Evolutionary conservation across 768 basidiomycete genomes (phyloP), one percentile per base, ranked within the genome.

Genomic region (Solioccasus polychromus): DNA sequence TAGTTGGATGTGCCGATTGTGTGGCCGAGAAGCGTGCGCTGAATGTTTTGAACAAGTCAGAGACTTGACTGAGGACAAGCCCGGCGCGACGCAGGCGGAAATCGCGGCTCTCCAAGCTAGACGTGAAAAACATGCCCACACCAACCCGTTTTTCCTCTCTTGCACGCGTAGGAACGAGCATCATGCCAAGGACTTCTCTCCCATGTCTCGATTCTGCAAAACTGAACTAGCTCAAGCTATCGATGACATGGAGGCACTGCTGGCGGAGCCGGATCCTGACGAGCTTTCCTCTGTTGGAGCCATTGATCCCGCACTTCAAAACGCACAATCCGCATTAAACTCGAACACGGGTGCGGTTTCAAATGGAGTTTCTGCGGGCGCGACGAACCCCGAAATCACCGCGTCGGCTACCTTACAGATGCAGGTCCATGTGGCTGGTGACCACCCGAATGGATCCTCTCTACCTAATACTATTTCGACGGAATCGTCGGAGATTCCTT

Each of bases 1-100:
- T 46, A 86, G 83, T 24, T 95, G 88, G 82, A 88, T 94, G 79
- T 95, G 92, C 62, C 77, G 86, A n/a, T 61, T 80, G 30, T 97
- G 94, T 63, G 94, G 91, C 5, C 81, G 90, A 9, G 94, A 96
- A 66, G 82, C 88, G 8, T 97, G 94, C 61, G 74, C 82, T 1
- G 87, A 90, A 48, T 96, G 94, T 61, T 88, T 80, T 57, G 71
- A 76, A 22, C 83, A 80, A 52, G 80, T 94, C 42, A 67, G 70
- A 44, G 79, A 82, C 12, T 68, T 87, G 28, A 88, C 84, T 8
- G 67, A 71, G 47, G 78, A 77, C 48, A 72, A 70, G 23, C 66
- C 71, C 2, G 73, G 70, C 25, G 76, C 77, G 4, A 68, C 70
- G 8, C 71, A 72, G 29, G 67, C 69, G 5, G 77, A 82, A 52